Evolutionary conservation across 2,329 filamentous ascomycete species (phyloP), one percentile per base, ranked within the genome.

Genomic region (Rhytidhysteron rufulum): DNA sequence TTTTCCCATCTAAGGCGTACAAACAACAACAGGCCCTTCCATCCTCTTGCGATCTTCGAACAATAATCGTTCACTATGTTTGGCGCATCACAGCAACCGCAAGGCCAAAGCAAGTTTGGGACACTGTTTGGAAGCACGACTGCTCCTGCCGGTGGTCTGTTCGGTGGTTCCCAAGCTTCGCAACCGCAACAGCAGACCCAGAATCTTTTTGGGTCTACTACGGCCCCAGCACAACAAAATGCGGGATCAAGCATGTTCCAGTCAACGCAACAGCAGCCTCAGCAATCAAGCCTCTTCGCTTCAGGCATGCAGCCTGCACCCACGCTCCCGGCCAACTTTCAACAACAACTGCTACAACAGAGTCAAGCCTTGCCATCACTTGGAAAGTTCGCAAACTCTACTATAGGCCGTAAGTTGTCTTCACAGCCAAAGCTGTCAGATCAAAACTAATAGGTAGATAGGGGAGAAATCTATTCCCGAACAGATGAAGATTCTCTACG

Each of bases 381-480:
- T n/a, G n/a, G n/a, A n/a, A 60, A 65, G 43, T 49, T 63, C 38
- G 55, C 60, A 21, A 57, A 63, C 33, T 59, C 54, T 6, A 47
- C 49, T 10, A 48, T 52, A 17, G 50, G n/a, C n/a, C n/a, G n/a
- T n/a, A n/a, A n/a, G n/a, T n/a, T n/a, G n/a, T n/a, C n/a, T n/a
- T n/a, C n/a, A n/a, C n/a, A n/a, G n/a, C n/a, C n/a, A n/a, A n/a
- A n/a, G n/a, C n/a, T n/a, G n/a, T n/a, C n/a, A n/a, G n/a, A n/a
- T n/a, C n/a, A n/a, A 57, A 42, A 37, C 6, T 13, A 29, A 11
- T 10, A 19, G 20, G 15, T 19, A 10, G 22, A 5, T 24, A 81
- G 79, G 74, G 51, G 83, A 89, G 59, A 88, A 88, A 62, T 79
- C 82, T 34, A 78, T 90, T 32, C 74, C 80, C 16, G 83, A 89